Percentiles rank a stretch among this genome's conserved stretches.
Conservation (phyloP, 1,139 yeast genomes). For the Blastobotrys apis region DNA sequence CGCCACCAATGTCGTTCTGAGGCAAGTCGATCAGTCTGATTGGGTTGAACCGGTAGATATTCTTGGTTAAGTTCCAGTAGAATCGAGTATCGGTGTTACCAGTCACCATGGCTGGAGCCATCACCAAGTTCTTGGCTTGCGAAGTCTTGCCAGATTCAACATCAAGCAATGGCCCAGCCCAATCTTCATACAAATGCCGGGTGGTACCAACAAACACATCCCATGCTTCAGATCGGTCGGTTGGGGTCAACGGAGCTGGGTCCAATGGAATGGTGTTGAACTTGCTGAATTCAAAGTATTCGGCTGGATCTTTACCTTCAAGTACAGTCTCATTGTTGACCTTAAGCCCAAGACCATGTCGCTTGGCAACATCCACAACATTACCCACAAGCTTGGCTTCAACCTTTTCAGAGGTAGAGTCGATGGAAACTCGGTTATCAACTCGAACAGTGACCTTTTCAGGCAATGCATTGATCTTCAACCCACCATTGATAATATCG, state of each 20-base stretch:
- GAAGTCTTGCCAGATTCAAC: conserved; percentile 3
- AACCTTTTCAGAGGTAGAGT: conserved; percentile 43
- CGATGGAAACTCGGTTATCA: conserved; percentile 58
- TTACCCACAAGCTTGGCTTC: conserved; percentile 40
- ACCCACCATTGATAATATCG: conserved; percentile 67
- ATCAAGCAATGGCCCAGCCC: conserved; percentile 30
- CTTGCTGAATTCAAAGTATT: conserved; percentile 13
- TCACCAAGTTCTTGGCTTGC: conserved; percentile 34
- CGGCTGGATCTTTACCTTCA: conserved; percentile 12
- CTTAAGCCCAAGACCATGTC: conserved; percentile 45
- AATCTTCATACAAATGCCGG: conserved; percentile 53
- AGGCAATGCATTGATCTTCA: conserved; percentile 69
- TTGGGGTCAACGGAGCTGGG: conserved; percentile 57
- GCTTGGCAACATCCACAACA: conserved; percentile 42
- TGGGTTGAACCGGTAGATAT: conserved; percentile 66
- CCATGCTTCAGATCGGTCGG: conserved; percentile 47
- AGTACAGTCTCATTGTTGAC: conserved; percentile 33
- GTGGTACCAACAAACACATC: conserved; percentile 53
- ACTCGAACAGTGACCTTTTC: conserved; percentile 55
- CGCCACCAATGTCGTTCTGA: conserved; percentile 12
- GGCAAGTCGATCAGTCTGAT: conserved; percentile 16
- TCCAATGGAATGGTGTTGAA: conserved; percentile 34
- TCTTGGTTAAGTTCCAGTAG: conserved; percentile 69
- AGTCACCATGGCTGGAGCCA: conserved; percentile 65
- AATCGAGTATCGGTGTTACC: conserved; percentile 83